Base-by-base conservation (phyloP, 306 rosid species). In the Vicia sativa region DNA sequence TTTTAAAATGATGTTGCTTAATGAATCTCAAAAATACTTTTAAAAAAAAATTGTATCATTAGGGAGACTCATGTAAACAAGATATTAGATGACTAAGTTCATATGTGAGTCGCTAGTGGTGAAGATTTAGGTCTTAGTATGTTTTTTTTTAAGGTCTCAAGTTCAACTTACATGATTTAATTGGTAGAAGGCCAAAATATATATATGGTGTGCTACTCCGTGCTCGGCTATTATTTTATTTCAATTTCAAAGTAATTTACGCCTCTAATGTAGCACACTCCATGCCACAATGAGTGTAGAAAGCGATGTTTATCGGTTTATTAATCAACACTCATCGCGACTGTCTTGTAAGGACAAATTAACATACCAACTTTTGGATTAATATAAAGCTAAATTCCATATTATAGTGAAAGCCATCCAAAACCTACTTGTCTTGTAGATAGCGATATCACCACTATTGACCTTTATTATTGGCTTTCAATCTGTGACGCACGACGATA, bases 351-450 rank as follows among this genome's bases (percentile, higher is more conserved):
- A 60, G 16, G 78, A 64, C 83, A 71, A 71, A 74, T 73, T 71
- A 73, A 73, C 74, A 21, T 42, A 19, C 78, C 83, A 52, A 74
- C 74, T 79, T 74, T 65, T 34, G 35, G 45, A 59, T 41, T 71
- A 69, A 59, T 61, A 75, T 56, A 67, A 43, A 68, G 39, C 6
- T 13, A 41, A 67, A 67, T 48, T 18, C 35, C 69, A 67, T 10
- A 29, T 11, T 34, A 68, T 34, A 68, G 73, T 41, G 76, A 29
- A 29, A 72, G 67, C 55, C 67, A 72, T 25, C 26, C 35, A 56
- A 73, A 64, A 68, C 54, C 66, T 72, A 65, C 65, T 67, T 45
- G 76, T 67, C 69, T 55, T 14, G 55, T 7, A 19, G 81, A 76
- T 44, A 44, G 65, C 48, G 66, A 72, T 77, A 54, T 29, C 45